Evolutionary conservation across 129 eudicot species (phyloP), one percentile per base, ranked within the genome.

Genomic region (carrot (Daucus carota)): DNA sequence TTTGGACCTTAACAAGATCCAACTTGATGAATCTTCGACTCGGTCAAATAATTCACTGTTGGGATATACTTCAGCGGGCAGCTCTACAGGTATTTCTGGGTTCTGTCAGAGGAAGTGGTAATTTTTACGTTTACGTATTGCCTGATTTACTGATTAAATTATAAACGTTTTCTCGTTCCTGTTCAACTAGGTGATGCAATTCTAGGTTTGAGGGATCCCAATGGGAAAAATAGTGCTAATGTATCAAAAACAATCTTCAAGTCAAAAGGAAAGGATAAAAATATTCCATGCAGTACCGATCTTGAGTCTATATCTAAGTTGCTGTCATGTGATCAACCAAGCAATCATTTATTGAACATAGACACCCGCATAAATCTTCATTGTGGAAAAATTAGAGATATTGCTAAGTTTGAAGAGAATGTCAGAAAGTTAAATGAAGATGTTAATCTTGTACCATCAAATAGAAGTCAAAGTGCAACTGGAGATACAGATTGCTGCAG

Each of bases 1-100:
- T 60, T 66, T 92, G 54, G 97, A 89, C 86, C 97, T 92, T 76
- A 92, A 92, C 81, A 73, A 75, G 77, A 32, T 32, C 77, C 88
- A 43, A 69, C 74, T 79, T 40, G 85, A 92, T 54, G 96, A 87
- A 40, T 84, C 86, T 22, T 83, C 57, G 8, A 76, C 48, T 59
- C 70, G 75, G 33, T 77, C 82, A 50, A 77, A 45, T 48, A 80
- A 82, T 70, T 70, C 83, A 8, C 10, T 24, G 47, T 76, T 54
- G 80, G 74, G 70, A 15, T 50, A 75, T 85, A 76, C 80, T 22
- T 70, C 85, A 3, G 66, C 50, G 6, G 79, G 59, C 46, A 77
- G 79, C 72, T 81, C 81, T 17, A 54, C 74, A 5, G 79, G 75
- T 40, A 78, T 28, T 67, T 67, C 76, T 46, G 63, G 81, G 33